Evolutionary conservation across 169 alveolate genomes (phyloP).

Genomic region (Theileria parva): DNA sequence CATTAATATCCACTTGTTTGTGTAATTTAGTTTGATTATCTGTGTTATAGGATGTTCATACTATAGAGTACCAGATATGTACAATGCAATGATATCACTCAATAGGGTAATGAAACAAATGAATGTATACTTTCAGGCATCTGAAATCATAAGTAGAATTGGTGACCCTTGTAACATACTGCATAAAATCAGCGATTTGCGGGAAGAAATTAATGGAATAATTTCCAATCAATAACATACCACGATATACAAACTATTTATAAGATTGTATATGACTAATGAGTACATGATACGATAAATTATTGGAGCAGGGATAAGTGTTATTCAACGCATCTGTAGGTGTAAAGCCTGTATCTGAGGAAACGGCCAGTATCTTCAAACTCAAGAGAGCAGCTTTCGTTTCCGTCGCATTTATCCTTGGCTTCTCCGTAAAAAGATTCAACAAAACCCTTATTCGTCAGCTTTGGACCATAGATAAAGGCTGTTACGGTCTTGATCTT

Average conservation of each 20-base stretch:
- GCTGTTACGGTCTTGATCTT: constrained; percentile 23
- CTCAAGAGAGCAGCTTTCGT: constrained; percentile 37
- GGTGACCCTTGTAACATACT: constrained; percentile 48
- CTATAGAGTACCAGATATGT: constrained; percentile 16
- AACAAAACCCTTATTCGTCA: constrained; percentile 46
- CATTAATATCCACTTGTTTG: constrained; percentile 36
- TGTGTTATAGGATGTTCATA: constrained; percentile 23
- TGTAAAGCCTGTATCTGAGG: neutral
- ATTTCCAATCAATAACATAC: neutral
- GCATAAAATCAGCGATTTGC: constrained; percentile 37
- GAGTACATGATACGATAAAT: neutral
- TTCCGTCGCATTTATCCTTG: constrained; percentile 33
- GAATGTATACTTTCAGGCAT: neutral
- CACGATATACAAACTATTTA: neutral
- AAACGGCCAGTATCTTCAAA: constrained; percentile 2
- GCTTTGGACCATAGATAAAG: constrained; percentile 18
- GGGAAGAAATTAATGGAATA: neutral
- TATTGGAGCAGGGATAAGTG: neutral
- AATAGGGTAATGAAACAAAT: constrained; percentile 15
- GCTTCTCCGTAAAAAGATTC: constrained; percentile 23
- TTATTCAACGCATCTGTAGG: constrained; percentile 28
- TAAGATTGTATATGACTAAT: neutral
- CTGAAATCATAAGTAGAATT: constrained; percentile 34
- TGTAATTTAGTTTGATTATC: neutral
- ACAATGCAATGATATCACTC: constrained; percentile 36